phyloP scores from a whole-genome alignment of 192 early-diverging fungal species.

The Coemansia sp. region DNA sequence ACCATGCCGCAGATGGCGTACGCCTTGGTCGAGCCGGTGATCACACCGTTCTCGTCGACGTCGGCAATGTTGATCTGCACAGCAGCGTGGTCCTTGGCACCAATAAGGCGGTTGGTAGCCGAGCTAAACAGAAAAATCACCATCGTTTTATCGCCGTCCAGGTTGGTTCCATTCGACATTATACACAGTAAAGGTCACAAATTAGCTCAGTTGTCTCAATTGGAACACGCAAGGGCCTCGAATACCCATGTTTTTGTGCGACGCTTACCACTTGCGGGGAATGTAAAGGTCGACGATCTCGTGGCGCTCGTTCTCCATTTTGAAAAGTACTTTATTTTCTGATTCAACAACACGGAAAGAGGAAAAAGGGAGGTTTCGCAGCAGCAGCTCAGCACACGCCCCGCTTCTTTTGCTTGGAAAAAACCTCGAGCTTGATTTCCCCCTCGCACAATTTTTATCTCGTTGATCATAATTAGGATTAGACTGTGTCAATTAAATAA shows the following conservation, averaged over 20 bases:
- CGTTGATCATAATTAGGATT: not conserved
- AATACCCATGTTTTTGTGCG: not conserved
- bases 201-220: too few species aligned
- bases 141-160: too few species aligned
- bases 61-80: slow-evolving; percentile 94
- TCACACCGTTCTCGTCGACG: slow-evolving; percentile 80
- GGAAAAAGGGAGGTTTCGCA: not conserved
- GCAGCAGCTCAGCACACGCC: not conserved
- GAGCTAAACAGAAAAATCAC: slow-evolving; percentile 49
- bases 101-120: slow-evolving; percentile 96
- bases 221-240: too few species aligned
- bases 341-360: not conserved
- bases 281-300: slow-evolving; percentile 83
- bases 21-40: slow-evolving; percentile 69
- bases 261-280: slow-evolving; percentile 77
- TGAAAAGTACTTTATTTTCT: slow-evolving; percentile 1
- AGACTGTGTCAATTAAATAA: not conserved
- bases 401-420: too few species aligned
- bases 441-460: not conserved
- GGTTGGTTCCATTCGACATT: too few species aligned
- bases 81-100: slow-evolving; percentile 97
- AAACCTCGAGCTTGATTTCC: not conserved
- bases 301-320: slow-evolving; percentile 51
- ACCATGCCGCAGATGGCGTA: slow-evolving; percentile 80
- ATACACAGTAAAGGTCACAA: too few species aligned